These are phyloP conservation scores for Cutaneotrichosporon daszewskae DNA, from an alignment of 1,284 basidiomycete species.

Conservation along the genomic window DNA sequence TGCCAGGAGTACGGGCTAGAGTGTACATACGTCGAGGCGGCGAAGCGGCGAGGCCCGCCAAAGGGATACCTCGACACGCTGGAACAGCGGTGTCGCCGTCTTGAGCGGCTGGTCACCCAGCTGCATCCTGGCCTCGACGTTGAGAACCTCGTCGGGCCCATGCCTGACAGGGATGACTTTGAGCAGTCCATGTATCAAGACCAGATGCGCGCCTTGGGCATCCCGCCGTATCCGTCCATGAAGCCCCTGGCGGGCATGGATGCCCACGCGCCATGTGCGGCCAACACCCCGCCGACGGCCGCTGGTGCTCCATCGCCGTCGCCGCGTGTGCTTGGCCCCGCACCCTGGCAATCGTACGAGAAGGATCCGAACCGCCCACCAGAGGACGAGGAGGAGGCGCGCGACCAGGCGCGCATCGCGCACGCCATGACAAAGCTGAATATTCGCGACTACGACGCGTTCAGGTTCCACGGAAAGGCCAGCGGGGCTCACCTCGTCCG, in stretches of 20 bases:
- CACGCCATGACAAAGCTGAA: slow-evolving; percentile 33
- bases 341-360: slow-evolving; percentile 34
- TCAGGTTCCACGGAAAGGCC: slow-evolving; percentile 65
- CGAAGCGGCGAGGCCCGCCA: slow-evolving; percentile 77
- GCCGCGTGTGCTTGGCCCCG: slow-evolving; percentile 23
- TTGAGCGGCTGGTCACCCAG: slow-evolving; percentile 63
- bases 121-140: slow-evolving; percentile 65
- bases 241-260: slow-evolving; percentile 19
- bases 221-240: slow-evolving; percentile 36
- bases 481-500: slow-evolving; percentile 63
- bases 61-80: slow-evolving; percentile 73
- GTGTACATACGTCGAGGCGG: slow-evolving; percentile 67
- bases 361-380: slow-evolving; percentile 28
- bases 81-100: slow-evolving; percentile 63
- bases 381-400: slow-evolving; percentile 19
- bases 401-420: slow-evolving; percentile 23
- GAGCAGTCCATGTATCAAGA: slow-evolving; percentile 47
- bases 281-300: slow-evolving; percentile 14
- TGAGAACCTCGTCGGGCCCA: slow-evolving; percentile 61
- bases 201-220: slow-evolving; percentile 27
- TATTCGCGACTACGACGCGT: slow-evolving; percentile 40
- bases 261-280: slow-evolving; percentile 1
- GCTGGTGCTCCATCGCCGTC: slow-evolving; percentile 22
- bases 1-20: slow-evolving; percentile 66
- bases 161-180: slow-evolving; percentile 66